Percentiles rank a stretch among this genome's conserved stretches.
phyloP scores from a whole-genome alignment of 1,284 basidiomycete species.

The Agroathelia rolfsii region DNA sequence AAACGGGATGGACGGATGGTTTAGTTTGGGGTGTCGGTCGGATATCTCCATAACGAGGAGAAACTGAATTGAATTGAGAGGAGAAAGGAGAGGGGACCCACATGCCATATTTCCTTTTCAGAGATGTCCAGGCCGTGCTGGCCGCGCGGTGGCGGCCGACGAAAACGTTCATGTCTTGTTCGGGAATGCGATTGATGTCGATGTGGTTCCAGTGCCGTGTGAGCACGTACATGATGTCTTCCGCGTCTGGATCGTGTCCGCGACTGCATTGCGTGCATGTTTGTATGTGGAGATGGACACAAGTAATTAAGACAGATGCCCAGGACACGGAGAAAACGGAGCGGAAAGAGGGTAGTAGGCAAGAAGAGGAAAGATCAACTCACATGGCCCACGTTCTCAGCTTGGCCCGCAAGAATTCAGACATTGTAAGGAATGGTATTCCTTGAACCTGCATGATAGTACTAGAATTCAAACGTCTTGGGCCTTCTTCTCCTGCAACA shows the following conservation, averaged over 20 bases:
- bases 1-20: too few species aligned
- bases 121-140: slow-evolving; percentile 55
- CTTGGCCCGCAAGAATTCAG: slow-evolving; percentile 73
- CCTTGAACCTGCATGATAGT: slow-evolving; percentile 57
- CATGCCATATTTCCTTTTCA: slow-evolving; percentile 62
- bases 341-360: slow-evolving; percentile 13
- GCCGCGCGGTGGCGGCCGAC: slow-evolving; percentile 42
- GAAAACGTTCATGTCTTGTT: slow-evolving; percentile 71
- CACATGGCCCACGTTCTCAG: slow-evolving; percentile 70
- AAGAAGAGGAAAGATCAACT: slow-evolving; percentile 19
- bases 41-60: slow-evolving; percentile 19
- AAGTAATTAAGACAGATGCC: too few species aligned
- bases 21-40: slow-evolving; percentile 25
- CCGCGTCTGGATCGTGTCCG: slow-evolving; percentile 55
- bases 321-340: slow-evolving; percentile 1
- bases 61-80: too few species aligned
- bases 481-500: slow-evolving; percentile 69
- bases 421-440: slow-evolving; percentile 65
- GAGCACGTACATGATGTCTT: slow-evolving; percentile 59
- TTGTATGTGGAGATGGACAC: too few species aligned
- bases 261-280: slow-evolving; percentile 41
- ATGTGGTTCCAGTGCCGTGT: slow-evolving; percentile 65
- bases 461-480: slow-evolving; percentile 53
- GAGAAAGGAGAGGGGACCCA: too few species aligned
- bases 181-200: slow-evolving; percentile 72